Evolutionary conservation across 1,284 basidiomycete genomes (phyloP).

Genomic region (Cutaneotrichosporon cyanovorans): DNA sequence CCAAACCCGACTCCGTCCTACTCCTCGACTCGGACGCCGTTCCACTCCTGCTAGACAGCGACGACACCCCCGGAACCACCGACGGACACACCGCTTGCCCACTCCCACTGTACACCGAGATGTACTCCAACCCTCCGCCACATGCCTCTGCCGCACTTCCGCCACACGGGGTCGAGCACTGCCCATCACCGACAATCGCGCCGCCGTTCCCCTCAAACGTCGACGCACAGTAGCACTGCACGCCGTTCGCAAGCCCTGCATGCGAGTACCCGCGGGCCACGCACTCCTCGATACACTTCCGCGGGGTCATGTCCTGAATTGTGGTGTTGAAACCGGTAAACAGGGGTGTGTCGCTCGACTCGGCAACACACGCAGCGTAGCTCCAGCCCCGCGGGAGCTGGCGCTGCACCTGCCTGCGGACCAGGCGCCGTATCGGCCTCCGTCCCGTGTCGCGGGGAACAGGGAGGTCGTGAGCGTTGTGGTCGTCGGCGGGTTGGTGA

Average conservation of each 20-base stretch:
- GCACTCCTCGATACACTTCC: conserved; percentile 37
- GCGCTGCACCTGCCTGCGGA: neutral
- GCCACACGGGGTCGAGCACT: conserved; percentile 31
- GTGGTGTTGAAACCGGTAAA: conserved; percentile 33
- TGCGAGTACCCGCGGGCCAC: conserved; percentile 32
- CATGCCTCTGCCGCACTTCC: conserved; percentile 30
- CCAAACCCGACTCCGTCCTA: no score
- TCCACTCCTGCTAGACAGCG: no score
- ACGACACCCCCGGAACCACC: no score
- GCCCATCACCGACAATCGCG: conserved; percentile 11
- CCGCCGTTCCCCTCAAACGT: conserved; percentile 28
- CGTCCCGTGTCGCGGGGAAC: conserved; percentile 22
- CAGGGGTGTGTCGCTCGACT: conserved; percentile 34
- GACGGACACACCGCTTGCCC: no score
- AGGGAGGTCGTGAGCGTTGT: conserved; percentile 35
- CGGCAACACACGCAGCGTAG: conserved; percentile 39
- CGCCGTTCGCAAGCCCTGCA: conserved; percentile 40
- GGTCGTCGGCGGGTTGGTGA: no score
- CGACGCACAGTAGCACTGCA: conserved; percentile 43
- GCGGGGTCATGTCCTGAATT: conserved; percentile 25
- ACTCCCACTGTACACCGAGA: conserved; percentile 40
- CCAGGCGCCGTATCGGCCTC: conserved; percentile 23
- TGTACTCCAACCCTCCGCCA: conserved; percentile 34
- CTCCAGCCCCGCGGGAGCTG: conserved; percentile 37
- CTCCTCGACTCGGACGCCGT: no score